A percentile compares a stretch with the other conserved stretches of the same genome.
phyloP scores from a whole-genome alignment of 2,329 filamentous ascomycete species.

The Arthrobotrys sinensis region DNA sequence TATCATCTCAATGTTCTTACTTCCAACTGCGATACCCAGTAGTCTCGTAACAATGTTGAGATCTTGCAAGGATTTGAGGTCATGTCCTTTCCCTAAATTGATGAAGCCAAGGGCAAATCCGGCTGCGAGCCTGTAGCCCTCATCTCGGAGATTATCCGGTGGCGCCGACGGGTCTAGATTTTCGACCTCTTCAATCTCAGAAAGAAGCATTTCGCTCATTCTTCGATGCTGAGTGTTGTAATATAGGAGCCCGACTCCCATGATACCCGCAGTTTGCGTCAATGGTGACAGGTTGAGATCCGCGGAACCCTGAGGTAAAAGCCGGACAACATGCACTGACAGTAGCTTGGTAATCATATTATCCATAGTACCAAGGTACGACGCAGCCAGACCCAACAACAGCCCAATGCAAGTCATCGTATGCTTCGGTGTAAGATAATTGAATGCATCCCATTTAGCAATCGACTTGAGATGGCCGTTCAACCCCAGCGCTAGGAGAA shows the following conservation, averaged over 20 bases:
- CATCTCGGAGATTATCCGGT: conserved; percentile 86
- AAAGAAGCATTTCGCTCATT: conserved; percentile 99
- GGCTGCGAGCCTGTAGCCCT: conserved; percentile 95
- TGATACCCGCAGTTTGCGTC: conserved; percentile 94
- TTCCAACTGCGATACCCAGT: conserved; percentile 85
- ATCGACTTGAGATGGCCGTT: conserved; percentile 95
- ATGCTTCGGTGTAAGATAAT: conserved; percentile 98
- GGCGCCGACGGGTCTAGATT: conserved; percentile 76
- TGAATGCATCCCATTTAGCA: conserved; percentile 98
- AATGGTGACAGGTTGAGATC: conserved; percentile 93
- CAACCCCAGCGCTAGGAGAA: conserved; percentile 88
- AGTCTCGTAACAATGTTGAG: conserved; percentile 93
- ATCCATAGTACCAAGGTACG: conserved; percentile 97
- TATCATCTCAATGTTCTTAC: conserved; percentile 90
- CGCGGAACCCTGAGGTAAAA: conserved; percentile 91
- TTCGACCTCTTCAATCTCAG: conserved; percentile 91
- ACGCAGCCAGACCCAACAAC: conserved; percentile 91
- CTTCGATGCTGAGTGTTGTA: conserved; percentile 95
- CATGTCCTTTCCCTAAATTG: conserved; percentile 90
- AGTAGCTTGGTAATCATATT: conserved; percentile 91
- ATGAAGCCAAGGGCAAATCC: conserved; percentile 95
- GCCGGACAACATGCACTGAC: conserved; percentile 94
- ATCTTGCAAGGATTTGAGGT: conserved; percentile 89
- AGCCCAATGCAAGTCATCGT: conserved; percentile 98
- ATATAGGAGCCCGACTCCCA: conserved; percentile 96